These are phyloP conservation scores for Sarocladium strictum DNA, from an alignment of 2,329 filamentous ascomycete genomes.

Conservation along the genomic window DNA sequence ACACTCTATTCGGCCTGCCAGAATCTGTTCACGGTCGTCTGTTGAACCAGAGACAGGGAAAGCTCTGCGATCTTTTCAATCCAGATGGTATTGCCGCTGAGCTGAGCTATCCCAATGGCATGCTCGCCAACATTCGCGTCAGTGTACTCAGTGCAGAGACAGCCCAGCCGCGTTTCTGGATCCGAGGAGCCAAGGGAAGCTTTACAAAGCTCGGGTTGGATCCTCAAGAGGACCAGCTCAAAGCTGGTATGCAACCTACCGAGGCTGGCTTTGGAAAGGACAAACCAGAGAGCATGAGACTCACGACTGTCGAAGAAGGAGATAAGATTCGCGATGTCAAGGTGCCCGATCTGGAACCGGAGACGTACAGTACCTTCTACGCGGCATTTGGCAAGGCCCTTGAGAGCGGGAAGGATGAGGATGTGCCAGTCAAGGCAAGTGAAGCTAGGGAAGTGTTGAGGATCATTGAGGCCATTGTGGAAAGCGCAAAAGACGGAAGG, in stretches of 20 bases:
- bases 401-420: conserved; percentile 39
- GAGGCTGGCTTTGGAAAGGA: conserved; percentile 63
- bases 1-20: conserved; percentile 64
- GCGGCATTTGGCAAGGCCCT: conserved; percentile 42
- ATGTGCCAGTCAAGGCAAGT: conserved; percentile 46
- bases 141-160: conserved; percentile 62
- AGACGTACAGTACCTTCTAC: conserved; percentile 67
- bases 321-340: conserved; percentile 43
- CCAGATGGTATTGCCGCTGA: conserved; percentile 58
- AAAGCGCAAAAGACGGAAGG: conserved; percentile 42
- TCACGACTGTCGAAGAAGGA: conserved; percentile 49
- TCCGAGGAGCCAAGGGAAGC: conserved; percentile 66
- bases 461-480: conserved; percentile 45
- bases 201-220: conserved; percentile 70
- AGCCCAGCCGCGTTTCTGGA: conserved; percentile 69
- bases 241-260: conserved; percentile 53
- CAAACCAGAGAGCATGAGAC: conserved; percentile 48
- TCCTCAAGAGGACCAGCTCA: conserved; percentile 69
- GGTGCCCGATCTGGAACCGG: conserved; percentile 54
- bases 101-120: conserved; percentile 57
- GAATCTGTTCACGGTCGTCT: conserved; percentile 61
- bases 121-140: conserved; percentile 64
- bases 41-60: conserved; percentile 54
- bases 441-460: conserved; percentile 47
- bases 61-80: conserved; percentile 35